phyloP scores from a whole-genome alignment of 2,329 filamentous ascomycete genomes.

The Nothomitra cinnamomea region DNA sequence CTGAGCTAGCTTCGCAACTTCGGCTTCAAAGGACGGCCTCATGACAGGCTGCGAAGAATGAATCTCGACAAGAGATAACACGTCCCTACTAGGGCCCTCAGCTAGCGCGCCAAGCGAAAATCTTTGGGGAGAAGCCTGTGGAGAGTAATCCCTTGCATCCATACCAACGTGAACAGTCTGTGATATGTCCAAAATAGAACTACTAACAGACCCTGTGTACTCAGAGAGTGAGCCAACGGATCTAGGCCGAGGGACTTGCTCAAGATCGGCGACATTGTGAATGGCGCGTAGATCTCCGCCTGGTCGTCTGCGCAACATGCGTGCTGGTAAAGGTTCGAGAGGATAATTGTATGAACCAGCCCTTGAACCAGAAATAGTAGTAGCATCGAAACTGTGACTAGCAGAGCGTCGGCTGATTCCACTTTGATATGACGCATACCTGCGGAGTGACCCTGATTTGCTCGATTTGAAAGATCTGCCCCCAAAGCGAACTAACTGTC shows the following conservation, averaged over 20 bases:
- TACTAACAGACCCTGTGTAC: constrained; percentile 42
- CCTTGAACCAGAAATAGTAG: constrained; percentile 27
- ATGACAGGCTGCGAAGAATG: constrained; percentile 38
- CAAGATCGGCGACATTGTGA: constrained; percentile 29
- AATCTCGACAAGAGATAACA: constrained; percentile 27
- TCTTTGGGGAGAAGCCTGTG: not conserved
- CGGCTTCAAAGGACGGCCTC: constrained; percentile 65
- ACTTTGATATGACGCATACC: constrained; percentile 44
- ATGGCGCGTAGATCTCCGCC: constrained; percentile 30
- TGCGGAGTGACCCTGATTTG: constrained; percentile 33
- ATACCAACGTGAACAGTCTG: constrained; percentile 2
- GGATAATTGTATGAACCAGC: not conserved
- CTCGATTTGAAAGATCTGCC: constrained; percentile 31
- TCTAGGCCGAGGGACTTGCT: constrained; percentile 22
- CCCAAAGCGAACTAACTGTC: constrained; percentile 18
- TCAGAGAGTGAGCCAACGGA: constrained; percentile 36
- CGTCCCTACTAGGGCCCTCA: constrained; percentile 1
- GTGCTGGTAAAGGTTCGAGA: not conserved
- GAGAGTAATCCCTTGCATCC: constrained; percentile 1
- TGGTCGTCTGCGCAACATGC: constrained; percentile 25
- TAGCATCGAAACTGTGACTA: constrained; percentile 44
- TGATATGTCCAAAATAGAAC: constrained; percentile 22
- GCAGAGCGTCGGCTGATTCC: constrained; percentile 33
- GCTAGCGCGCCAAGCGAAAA: constrained; percentile 6
- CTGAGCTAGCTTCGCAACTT: constrained; percentile 71